phyloP scores from a whole-genome alignment of 2,329 filamentous ascomycete species.

The Fusarium mangiferae region DNA sequence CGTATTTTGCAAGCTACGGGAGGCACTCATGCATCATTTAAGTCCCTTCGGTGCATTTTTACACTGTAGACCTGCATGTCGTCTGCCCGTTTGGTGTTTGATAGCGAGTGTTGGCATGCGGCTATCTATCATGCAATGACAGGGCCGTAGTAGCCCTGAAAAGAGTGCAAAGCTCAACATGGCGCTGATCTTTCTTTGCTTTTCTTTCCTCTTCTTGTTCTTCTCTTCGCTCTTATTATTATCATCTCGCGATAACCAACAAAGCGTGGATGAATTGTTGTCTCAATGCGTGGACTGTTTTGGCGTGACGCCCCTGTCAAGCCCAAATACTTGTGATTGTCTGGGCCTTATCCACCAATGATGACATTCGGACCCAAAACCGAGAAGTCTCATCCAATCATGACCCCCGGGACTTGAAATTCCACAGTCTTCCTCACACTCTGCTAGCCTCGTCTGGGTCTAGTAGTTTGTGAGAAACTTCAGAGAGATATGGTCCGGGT shows the following conservation, averaged over 20 bases:
- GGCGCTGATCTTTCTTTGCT: neutral
- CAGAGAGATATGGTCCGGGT: neutral
- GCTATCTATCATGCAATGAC: too few species aligned
- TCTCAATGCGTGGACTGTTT: neutral
- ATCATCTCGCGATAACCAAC: neutral
- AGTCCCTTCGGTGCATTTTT: fast-evolving
- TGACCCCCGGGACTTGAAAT: fast-evolving
- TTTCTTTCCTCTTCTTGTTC: fast-evolving
- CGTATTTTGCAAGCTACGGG: neutral
- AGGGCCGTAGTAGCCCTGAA: neutral
- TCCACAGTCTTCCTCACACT: neutral
- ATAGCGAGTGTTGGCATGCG: neutral
- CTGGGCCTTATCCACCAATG: neutral
- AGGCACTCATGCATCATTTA: neutral
- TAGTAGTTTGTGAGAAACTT: neutral
- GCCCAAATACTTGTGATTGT: neutral
- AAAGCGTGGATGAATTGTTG: neutral
- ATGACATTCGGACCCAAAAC: fast-evolving
- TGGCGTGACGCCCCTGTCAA: neutral
- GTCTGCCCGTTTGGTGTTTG: neutral
- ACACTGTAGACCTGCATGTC: neutral
- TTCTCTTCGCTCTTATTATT: too few species aligned
- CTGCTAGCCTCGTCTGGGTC: neutral
- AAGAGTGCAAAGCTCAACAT: fast-evolving
- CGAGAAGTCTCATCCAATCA: neutral